phyloP scores from a whole-genome alignment of 371 early-diverging fungal species.

The Mucor lusitanicus region DNA sequence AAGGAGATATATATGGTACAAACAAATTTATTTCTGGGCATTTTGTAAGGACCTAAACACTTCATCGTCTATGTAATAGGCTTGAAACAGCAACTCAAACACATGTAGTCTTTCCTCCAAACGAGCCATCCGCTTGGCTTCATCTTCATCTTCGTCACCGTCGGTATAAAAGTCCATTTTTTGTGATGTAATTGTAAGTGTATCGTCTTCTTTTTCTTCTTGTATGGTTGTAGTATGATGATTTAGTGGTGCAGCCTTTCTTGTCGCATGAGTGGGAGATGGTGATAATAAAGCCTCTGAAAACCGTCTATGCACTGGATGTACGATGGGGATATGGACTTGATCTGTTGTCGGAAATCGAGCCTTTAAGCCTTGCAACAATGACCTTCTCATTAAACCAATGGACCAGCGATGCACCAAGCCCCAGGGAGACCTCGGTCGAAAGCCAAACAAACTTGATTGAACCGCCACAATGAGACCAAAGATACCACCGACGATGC shows the following conservation, averaged over 20 bases:
- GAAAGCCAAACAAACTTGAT: conserved; percentile 31
- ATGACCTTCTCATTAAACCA: conserved; percentile 23
- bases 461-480: conserved; percentile 31
- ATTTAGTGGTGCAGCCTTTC: neutral
- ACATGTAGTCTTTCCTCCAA: conserved; percentile 40
- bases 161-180: neutral
- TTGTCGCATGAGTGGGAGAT: neutral
- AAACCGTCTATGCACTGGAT: conserved; percentile 32
- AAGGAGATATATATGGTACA: too few species aligned
- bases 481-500: conserved; percentile 39
- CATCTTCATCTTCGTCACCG: conserved; percentile 3
- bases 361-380: conserved; percentile 23
- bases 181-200: neutral
- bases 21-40: neutral
- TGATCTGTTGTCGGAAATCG: conserved; percentile 23
- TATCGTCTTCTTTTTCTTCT: neutral
- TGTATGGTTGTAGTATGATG: neutral
- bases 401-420: conserved; percentile 36
- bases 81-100: conserved; percentile 39
- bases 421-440: conserved; percentile 40
- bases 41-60: conserved; percentile 30
- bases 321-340: conserved; percentile 28
- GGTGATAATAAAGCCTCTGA: neutral
- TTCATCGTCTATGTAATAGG: conserved; percentile 44
- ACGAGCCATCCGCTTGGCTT: conserved; percentile 21